Base-by-base conservation (phyloP, 305 asterid species). In the Fraxinus sp. region DNA sequence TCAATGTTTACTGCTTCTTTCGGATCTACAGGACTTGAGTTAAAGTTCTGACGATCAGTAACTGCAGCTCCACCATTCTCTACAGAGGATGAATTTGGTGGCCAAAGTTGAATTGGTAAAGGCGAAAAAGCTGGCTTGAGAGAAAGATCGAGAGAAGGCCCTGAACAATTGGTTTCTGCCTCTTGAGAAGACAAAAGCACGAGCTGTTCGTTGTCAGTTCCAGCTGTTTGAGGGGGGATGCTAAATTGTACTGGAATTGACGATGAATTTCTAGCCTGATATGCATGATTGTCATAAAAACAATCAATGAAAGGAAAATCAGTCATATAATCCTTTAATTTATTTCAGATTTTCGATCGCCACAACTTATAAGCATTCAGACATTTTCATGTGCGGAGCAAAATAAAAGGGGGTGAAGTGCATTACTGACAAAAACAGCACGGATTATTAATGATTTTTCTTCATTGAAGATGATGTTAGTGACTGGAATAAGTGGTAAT, bases 71-170 rank as follows among this genome's bases (percentile, higher is more conserved):
- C 84, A 66, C 77, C 85, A 59, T 83, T 85, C 76, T 74, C 70
- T 18, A 74, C 55, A 14, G 91, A 80, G 73, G 83, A 72, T 20
- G 89, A 83, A 86, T 86, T 89, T 72, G 95, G 89, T 10, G 92
- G 88, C 95, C 96, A 88, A 59, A 90, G 83, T 75, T 91, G 91
- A 76, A 89, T 87, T 16, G 91, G 90, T 33, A 92, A 79, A 32
- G 97, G 91, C 80, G 89, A 82, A 81, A 78, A 88, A 75, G 93
- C 88, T 7, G 90, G 89, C 78, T 90, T 90, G 77, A 94, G 92
- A 74, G 96, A 92, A 57, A 94, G 96, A 84, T 91, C 91, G 16
- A 93, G 79, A 75, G 90, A 92, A 49, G 93, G 94, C 62, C 64
- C 59, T 18, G 85, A 20, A 66, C 80, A 87, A 75, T 66, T 85